Conservation (phyloP, 257 asterid species). For the Fraxinus americana region DNA sequence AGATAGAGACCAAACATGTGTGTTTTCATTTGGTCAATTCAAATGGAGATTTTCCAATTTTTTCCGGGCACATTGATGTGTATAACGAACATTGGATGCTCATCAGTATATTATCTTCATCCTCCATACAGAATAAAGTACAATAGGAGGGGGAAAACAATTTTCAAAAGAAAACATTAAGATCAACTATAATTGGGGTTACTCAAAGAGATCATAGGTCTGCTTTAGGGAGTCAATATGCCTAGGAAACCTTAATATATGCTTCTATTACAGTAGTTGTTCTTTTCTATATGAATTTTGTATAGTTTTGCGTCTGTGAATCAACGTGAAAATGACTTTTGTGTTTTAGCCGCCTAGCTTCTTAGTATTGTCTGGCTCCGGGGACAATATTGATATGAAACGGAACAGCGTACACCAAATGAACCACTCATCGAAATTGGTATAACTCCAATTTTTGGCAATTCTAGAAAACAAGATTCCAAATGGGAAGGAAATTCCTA, state of each 20-base stretch:
- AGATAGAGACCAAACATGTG: too few species aligned
- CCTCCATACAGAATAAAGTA: too few species aligned
- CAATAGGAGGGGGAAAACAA: too few species aligned
- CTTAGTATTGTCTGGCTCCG: conserved; percentile 37
- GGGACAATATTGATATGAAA: conserved; percentile 43
- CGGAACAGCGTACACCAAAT: conserved; percentile 39
- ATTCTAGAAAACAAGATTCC: conserved; percentile 42
- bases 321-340: neutral
- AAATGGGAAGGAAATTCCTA: conserved; percentile 36
- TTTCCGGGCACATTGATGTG: too few species aligned
- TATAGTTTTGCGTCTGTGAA: neutral
- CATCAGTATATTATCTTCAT: too few species aligned
- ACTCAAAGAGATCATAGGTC: neutral
- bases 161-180: too few species aligned
- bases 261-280: too few species aligned
- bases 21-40: too few species aligned
- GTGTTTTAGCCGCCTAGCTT: conserved; percentile 43
- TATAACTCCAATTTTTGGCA: conserved; percentile 34
- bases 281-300: neutral
- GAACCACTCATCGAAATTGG: conserved; percentile 54
- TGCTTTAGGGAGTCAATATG: neutral
- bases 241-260: neutral
- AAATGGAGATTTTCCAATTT: too few species aligned
- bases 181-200: too few species aligned
- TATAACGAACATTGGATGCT: too few species aligned